These are phyloP conservation scores for Acanthamoeba triangularis DNA, from an alignment of 208 protist species.

Conservation along the genomic window DNA sequence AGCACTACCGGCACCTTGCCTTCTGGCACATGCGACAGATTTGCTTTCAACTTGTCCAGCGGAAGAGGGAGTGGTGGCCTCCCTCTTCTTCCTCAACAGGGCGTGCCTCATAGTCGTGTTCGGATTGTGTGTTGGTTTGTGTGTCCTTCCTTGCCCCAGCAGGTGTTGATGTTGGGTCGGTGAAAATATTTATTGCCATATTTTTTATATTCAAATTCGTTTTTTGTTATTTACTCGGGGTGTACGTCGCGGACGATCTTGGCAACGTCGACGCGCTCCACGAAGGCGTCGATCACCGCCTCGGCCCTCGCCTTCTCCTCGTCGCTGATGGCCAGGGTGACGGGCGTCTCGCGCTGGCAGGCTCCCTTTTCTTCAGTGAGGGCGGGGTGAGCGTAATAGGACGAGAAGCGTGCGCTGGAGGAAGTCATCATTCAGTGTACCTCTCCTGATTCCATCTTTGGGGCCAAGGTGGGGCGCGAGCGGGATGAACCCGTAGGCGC, in stretches of 20 bases:
- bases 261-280: slow-evolving; percentile 33
- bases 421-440: neutral
- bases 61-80: neutral
- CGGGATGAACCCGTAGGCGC: slow-evolving; percentile 47
- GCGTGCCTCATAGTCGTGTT: neutral
- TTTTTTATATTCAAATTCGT: too few species aligned
- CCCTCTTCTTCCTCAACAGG: neutral
- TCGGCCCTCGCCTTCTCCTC: slow-evolving; percentile 27
- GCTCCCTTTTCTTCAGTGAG: slow-evolving; percentile 26
- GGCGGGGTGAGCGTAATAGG: neutral
- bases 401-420: neutral
- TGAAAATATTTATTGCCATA: too few species aligned
- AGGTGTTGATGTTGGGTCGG: too few species aligned
- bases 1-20: slow-evolving; percentile 37
- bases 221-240: too few species aligned
- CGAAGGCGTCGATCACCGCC: neutral
- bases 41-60: neutral
- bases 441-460: neutral
- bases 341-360: slow-evolving; percentile 55
- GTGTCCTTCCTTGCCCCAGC: too few species aligned
- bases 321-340: slow-evolving; percentile 2
- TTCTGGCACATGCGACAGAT: neutral
- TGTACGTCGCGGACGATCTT: neutral
- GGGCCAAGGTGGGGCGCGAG: neutral
- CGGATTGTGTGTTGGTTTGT: neutral